A percentile compares a stretch with the other conserved stretches of the same genome.
Conservation (phyloP, 1,139 yeast species). For the Lodderomyces oxycetoniae region DNA sequence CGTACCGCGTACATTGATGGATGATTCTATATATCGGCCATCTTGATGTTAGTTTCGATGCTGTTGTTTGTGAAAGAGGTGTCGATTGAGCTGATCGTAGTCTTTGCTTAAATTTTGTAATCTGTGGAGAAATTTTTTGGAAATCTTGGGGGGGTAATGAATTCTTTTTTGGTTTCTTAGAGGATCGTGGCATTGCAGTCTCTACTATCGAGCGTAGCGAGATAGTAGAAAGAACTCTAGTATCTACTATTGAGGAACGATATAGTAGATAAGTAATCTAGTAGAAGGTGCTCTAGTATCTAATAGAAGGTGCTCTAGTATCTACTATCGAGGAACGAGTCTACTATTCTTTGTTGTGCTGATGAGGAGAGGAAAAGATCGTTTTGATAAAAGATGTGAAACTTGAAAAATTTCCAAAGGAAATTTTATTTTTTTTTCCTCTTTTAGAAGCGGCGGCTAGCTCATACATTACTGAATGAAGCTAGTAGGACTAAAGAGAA, state of each 20-base stretch:
- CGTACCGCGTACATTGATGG: slow-evolving; percentile 73
- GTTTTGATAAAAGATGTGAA: too few relatives aligned
- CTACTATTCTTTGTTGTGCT: not conserved
- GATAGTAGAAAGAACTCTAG: too few relatives aligned
- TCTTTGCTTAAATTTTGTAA: slow-evolving; percentile 56
- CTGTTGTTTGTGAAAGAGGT: slow-evolving; percentile 16
- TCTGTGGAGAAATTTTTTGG: slow-evolving; percentile 63
- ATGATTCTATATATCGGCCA: slow-evolving; percentile 67
- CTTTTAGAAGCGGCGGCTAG: too few relatives aligned
- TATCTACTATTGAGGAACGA: too few relatives aligned
- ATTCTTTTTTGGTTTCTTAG: slow-evolving; percentile 35
- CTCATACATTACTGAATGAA: too few relatives aligned
- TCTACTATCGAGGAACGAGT: not conserved
- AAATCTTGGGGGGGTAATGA: slow-evolving; percentile 72
- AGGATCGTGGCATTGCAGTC: slow-evolving; percentile 40
- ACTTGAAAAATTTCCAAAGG: too few relatives aligned
- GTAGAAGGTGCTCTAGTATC: too few relatives aligned
- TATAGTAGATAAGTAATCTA: too few relatives aligned
- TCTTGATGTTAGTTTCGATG: slow-evolving; percentile 49
- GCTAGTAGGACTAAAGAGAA: too few relatives aligned
- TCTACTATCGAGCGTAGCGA: too few relatives aligned
- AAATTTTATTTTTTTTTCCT: too few relatives aligned
- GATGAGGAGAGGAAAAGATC: too few relatives aligned
- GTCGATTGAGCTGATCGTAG: slow-evolving; percentile 54
- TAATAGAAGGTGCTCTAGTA: not conserved